These are phyloP conservation scores for Solidago caesia DNA, from an alignment of 129 eudicot species.

Conservation along the genomic window DNA sequence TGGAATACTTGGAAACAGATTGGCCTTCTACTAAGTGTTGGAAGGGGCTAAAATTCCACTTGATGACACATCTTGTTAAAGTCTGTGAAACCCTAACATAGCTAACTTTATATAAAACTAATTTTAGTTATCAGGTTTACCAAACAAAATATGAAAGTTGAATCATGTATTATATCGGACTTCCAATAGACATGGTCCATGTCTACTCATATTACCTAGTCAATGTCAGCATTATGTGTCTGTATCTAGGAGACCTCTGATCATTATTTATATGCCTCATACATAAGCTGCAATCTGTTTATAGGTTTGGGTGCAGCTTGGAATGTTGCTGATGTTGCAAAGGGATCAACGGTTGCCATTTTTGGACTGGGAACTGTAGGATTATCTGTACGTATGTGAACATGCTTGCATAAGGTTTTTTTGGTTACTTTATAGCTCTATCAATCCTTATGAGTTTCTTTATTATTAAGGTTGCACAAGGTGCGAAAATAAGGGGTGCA, in stretches of 20 bases:
- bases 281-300: neutral
- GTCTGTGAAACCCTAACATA: too few relatives aligned
- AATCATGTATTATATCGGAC: too few relatives aligned
- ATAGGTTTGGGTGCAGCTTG: slow-evolving; percentile 96
- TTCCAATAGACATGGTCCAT: too few relatives aligned
- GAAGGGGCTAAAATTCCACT: too few relatives aligned
- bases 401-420: neutral
- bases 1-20: too few relatives aligned
- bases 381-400: slow-evolving; percentile 64
- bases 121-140: too few relatives aligned
- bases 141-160: too few relatives aligned
- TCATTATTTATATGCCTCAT: slow-evolving; percentile 8
- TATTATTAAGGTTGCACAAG: slow-evolving; percentile 77
- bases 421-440: slow-evolving; percentile 1
- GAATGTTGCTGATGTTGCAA: slow-evolving; percentile 81
- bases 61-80: too few relatives aligned
- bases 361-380: slow-evolving; percentile 99
- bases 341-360: slow-evolving; percentile 78
- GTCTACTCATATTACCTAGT: neutral
- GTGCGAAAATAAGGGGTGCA: slow-evolving; percentile 90
- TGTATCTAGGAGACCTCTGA: neutral
- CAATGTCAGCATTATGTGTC: neutral
- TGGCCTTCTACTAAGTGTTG: too few relatives aligned
- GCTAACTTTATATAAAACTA: too few relatives aligned
- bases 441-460: neutral